phyloP scores from a whole-genome alignment of 1,139 yeast species.

The Candida frijolesensis region DNA sequence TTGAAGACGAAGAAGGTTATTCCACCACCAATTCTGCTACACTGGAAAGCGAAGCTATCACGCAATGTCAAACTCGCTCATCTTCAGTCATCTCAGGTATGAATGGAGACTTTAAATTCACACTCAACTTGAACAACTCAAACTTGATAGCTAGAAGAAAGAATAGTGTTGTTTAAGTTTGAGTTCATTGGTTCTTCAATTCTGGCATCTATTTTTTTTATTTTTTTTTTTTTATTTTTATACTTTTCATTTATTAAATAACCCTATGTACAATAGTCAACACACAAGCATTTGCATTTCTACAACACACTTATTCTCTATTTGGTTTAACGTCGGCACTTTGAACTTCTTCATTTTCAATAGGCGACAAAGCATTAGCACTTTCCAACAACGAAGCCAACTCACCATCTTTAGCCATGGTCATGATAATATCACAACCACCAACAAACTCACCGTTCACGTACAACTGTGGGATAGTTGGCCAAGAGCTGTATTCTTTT shows the following conservation, averaged over 20 bases:
- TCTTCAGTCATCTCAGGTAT: slow-evolving; percentile 45
- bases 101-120: slow-evolving; percentile 45
- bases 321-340: slow-evolving; percentile 42
- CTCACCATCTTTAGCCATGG: slow-evolving; percentile 93
- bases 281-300: slow-evolving; percentile 1
- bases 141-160: slow-evolving; percentile 43
- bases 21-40: slow-evolving; percentile 14
- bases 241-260: slow-evolving; percentile 1
- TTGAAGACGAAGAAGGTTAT: slow-evolving; percentile 21
- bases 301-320: slow-evolving; percentile 9
- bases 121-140: slow-evolving; percentile 46
- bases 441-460: slow-evolving; percentile 87
- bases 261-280: slow-evolving; percentile 1
- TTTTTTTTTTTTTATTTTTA: neutral
- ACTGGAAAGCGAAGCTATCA: slow-evolving; percentile 17
- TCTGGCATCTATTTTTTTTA: neutral
- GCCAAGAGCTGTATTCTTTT: slow-evolving; percentile 95
- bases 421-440: slow-evolving; percentile 92
- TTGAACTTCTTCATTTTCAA: slow-evolving; percentile 50
- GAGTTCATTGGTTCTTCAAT: neutral
- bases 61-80: slow-evolving; percentile 41
- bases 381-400: slow-evolving; percentile 79
- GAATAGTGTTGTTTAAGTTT: slow-evolving; percentile 14
- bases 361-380: slow-evolving; percentile 79
- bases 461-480: slow-evolving; percentile 79